These are phyloP conservation scores for Exophiala viscosa DNA, from an alignment of 2,329 filamentous ascomycete species.

Conservation along the genomic window DNA sequence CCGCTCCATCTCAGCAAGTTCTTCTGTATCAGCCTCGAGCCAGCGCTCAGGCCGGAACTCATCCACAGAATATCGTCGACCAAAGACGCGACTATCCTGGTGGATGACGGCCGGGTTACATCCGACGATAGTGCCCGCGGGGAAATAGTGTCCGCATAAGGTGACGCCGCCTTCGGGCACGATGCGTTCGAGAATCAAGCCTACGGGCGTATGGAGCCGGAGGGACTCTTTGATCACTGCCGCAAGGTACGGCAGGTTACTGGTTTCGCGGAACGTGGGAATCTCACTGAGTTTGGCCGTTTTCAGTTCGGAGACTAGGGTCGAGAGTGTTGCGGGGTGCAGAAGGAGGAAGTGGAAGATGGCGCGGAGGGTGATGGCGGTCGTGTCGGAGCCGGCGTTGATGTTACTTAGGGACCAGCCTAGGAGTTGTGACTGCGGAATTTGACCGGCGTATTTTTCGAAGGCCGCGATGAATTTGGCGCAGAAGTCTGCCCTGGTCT, in stretches of 20 bases:
- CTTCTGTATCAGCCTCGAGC: slow-evolving; percentile 13
- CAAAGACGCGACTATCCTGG: slow-evolving; percentile 46
- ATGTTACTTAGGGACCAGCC: slow-evolving; percentile 25
- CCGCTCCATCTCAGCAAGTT: slow-evolving; percentile 1
- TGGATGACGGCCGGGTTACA: slow-evolving; percentile 72
- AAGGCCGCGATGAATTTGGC: slow-evolving; percentile 18
- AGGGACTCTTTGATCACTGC: slow-evolving; percentile 18
- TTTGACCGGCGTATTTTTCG: slow-evolving; percentile 7
- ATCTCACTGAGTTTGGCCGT: slow-evolving; percentile 28
- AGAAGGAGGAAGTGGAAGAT: slow-evolving; percentile 33
- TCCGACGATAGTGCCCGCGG: slow-evolving; percentile 68
- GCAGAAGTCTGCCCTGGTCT: slow-evolving; percentile 1
- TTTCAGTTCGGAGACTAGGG: slow-evolving; percentile 30
- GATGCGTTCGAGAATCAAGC: slow-evolving; percentile 67
- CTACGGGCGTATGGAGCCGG: slow-evolving; percentile 64
- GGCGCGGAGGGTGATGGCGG: slow-evolving; percentile 32
- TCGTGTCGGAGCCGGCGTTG: slow-evolving; percentile 35
- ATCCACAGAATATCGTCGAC: slow-evolving; percentile 29
- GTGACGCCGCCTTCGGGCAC: slow-evolving; percentile 61
- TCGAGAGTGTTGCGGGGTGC: slow-evolving; percentile 26
- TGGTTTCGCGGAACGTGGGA: slow-evolving; percentile 17
- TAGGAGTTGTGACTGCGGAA: slow-evolving; percentile 2
- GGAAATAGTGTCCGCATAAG: slow-evolving; percentile 63
- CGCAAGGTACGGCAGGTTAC: slow-evolving; percentile 14
- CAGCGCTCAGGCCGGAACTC: slow-evolving; percentile 41